Evolutionary conservation across 352 stramenopile species (phyloP).

Genomic region (Phytophthora brassicae): DNA sequence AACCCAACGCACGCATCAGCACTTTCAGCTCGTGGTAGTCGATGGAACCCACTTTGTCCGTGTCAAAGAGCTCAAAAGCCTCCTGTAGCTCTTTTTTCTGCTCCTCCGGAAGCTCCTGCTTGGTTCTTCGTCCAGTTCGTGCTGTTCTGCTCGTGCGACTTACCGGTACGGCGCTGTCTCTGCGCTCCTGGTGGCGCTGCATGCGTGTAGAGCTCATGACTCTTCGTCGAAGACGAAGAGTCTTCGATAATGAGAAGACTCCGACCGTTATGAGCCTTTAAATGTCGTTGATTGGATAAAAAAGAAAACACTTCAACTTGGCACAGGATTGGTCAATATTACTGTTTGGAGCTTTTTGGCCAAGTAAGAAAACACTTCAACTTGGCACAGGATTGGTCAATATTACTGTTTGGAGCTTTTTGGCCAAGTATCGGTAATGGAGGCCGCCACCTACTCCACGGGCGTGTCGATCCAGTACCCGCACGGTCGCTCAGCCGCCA

Average conservation of each 20-base stretch:
- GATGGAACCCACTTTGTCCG: conserved; percentile 87
- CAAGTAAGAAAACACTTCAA: not conserved
- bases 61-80: conserved; percentile 94
- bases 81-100: conserved; percentile 91
- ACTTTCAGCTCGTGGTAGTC: conserved; percentile 95
- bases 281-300: conserved; percentile 21
- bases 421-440: conserved; percentile 26
- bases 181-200: conserved; percentile 32
- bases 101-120: conserved; percentile 77
- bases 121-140: conserved; percentile 36
- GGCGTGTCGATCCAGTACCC: conserved; percentile 58
- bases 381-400: conserved; percentile 7
- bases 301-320: not conserved
- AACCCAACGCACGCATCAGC: conserved; percentile 92
- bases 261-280: conserved; percentile 1
- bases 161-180: conserved; percentile 27
- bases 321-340: conserved; percentile 16
- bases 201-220: conserved; percentile 32
- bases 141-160: conserved; percentile 17
- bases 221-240: too few relatives aligned
- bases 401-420: conserved; percentile 4
- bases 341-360: not conserved
- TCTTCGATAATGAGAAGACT: conserved; percentile 20
- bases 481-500: not conserved
- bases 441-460: conserved; percentile 51